Base-by-base conservation (phyloP, 2,329 filamentous ascomycete species). In the Hypomyces perniciosus region DNA sequence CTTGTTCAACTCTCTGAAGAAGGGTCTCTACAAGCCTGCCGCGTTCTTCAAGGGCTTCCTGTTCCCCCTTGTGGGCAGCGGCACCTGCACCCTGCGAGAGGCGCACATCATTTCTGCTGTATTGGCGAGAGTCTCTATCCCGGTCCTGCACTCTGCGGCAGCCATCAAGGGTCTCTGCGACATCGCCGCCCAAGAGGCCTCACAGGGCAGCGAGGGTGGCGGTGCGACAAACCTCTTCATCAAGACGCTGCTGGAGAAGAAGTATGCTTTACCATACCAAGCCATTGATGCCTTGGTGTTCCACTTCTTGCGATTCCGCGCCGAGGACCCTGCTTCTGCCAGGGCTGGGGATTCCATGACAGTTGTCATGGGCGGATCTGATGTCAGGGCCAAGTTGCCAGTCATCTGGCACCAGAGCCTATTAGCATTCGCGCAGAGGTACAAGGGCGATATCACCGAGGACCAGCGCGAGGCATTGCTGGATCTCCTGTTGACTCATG, bases 21-120 rank as follows among this genome's bases (percentile, higher is more conserved):
- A 96, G 67, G 83, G 83, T 6, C 78, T 96, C 10, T 96, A 96
- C 75, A 95, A 96, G 68, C 93, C 93, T 6, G 86, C 89, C 0
- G 90, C 91, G 13, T 99, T 95, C 71, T 99, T 99, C 80, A 96
- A 96, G 68, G 93, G 91, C 4, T 83, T 99, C 59, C 76, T 99
- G 12, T 97, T 97, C 65, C 93, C 93, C 1, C 79, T 99, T 13
- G 84, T 96, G 8, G 81, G 81, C 7, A 87, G 84, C 46, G 88
- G 90, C 29, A 90, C 85, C n/a, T 96, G 91, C 72, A 96, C 91
- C 0, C 72, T 97, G 46, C 83, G 91, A 46, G 93, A 99, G 70
- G 93, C 93, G 5, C 84, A 90, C 60, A 97, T 99, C 59, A 81
- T 99, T 39, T 88, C 87, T 4, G 90, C 86, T 7, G 91, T 96